These are phyloP conservation scores for Ophiobolus disseminans DNA, from an alignment of 2,329 filamentous ascomycete genomes.

Conservation along the genomic window DNA sequence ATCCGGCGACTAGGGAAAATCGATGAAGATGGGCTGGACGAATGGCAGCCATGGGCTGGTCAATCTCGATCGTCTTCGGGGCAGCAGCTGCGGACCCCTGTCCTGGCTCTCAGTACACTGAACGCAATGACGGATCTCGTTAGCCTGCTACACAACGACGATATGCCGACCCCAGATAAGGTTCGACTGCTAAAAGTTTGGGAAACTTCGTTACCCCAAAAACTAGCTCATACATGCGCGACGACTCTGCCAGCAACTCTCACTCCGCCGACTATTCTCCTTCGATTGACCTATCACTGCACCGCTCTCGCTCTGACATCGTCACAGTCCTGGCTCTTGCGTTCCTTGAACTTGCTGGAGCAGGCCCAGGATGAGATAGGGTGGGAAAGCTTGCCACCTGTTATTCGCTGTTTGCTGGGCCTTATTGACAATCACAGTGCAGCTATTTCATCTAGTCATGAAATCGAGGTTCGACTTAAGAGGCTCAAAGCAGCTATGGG, in stretches of 20 bases:
- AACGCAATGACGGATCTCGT: slow-evolving; percentile 55
- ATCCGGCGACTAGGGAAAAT: slow-evolving; percentile 58
- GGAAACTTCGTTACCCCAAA: slow-evolving; percentile 39
- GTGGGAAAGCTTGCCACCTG: slow-evolving; percentile 34
- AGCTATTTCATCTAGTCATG: slow-evolving; percentile 20
- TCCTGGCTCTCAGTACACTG: slow-evolving; percentile 60
- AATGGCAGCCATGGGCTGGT: slow-evolving; percentile 76
- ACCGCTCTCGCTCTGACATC: slow-evolving; percentile 29
- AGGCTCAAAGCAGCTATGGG: slow-evolving; percentile 21
- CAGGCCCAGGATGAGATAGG: slow-evolving; percentile 32
- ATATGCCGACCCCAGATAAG: slow-evolving; percentile 32
- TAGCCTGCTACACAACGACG: slow-evolving; percentile 28
- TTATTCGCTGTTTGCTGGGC: slow-evolving; percentile 34
- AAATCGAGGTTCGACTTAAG: slow-evolving; percentile 24
- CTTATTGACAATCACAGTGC: slow-evolving; percentile 23
- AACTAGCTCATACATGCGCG: slow-evolving; percentile 28
- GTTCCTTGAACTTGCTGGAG: slow-evolving; percentile 34
- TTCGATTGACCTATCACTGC: slow-evolving; percentile 38
- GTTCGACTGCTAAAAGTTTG: slow-evolving; percentile 48
- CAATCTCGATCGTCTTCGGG: slow-evolving; percentile 48
- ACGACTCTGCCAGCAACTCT: slow-evolving; percentile 17
- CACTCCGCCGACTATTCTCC: slow-evolving; percentile 36
- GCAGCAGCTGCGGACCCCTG: slow-evolving; percentile 32
- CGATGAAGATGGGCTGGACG: slow-evolving; percentile 72
- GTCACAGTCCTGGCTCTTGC: slow-evolving; percentile 24